Percentiles rank a stretch among this genome's conserved stretches.
These are phyloP conservation scores for Aspergillus sp. DNA, from an alignment of 2,329 filamentous ascomycete genomes.

Conservation along the genomic window DNA sequence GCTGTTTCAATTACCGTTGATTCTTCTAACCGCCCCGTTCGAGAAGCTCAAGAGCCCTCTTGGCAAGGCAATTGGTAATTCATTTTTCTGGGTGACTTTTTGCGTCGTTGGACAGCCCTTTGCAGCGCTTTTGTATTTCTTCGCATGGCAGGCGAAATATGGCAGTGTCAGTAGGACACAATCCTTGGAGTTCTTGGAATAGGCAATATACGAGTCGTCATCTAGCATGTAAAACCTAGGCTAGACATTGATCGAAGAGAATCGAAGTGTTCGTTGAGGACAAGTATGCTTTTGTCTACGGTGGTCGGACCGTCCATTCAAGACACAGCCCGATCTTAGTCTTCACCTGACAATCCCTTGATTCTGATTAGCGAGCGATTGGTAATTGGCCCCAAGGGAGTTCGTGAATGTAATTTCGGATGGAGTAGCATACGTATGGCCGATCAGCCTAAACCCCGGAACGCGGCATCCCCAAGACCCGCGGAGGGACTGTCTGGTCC, in stretches of 20 bases:
- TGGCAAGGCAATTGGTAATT: constrained; percentile 81
- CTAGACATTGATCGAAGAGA: constrained; percentile 3
- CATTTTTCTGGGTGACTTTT: constrained; percentile 95
- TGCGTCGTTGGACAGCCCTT: constrained; percentile 93
- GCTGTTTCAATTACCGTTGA: constrained; percentile 88
- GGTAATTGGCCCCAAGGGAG: background rate
- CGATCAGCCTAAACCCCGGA: constrained; percentile 3
- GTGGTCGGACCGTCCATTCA: background rate
- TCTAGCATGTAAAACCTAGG: background rate
- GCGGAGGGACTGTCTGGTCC: constrained; percentile 10
- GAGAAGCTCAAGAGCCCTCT: constrained; percentile 74
- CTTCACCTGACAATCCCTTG: background rate
- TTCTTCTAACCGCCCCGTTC: constrained; percentile 74
- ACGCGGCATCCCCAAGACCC: background rate
- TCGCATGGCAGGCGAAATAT: constrained; percentile 98
- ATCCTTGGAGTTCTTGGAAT: constrained; percentile 6
- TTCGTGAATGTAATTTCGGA: background rate
- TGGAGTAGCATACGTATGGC: background rate
- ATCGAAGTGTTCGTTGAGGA: background rate
- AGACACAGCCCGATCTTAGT: background rate
- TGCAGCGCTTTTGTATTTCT: constrained; percentile 91
- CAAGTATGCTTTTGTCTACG: background rate
- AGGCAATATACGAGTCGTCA: background rate
- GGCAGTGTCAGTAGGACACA: constrained; percentile 65
- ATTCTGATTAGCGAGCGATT: background rate